Evolutionary conservation across 257 asterid species (phyloP).

Genomic region (Linaria vulgaris): DNA sequence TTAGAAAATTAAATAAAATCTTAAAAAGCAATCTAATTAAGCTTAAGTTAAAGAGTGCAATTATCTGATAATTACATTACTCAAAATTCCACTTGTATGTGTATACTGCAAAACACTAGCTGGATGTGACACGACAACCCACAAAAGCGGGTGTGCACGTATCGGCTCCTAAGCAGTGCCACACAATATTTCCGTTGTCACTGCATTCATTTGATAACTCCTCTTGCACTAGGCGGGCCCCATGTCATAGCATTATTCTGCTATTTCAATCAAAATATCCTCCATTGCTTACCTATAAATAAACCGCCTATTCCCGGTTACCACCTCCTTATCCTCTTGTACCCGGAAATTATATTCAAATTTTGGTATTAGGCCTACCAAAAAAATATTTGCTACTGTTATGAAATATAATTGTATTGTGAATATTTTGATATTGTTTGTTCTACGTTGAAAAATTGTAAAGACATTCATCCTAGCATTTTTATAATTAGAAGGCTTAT

Average conservation of each 20-base stretch:
- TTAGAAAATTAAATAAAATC: too few species aligned
- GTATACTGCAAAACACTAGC: too few species aligned
- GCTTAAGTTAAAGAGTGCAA: too few species aligned
- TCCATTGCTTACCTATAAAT: background rate
- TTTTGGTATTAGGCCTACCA: background rate
- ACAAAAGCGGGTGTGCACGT: slow-evolving; percentile 25
- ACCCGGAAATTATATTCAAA: background rate
- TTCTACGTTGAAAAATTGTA: too few species aligned
- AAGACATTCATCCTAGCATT: too few species aligned
- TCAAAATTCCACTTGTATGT: too few species aligned
- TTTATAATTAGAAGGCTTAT: too few species aligned
- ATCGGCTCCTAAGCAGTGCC: slow-evolving; percentile 22
- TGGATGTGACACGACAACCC: background rate
- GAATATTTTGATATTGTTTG: too few species aligned
- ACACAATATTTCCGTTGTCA: slow-evolving; percentile 24
- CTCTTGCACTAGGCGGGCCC: background rate
- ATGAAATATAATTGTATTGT: too few species aligned
- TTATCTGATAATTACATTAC: too few species aligned
- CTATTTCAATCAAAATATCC: background rate
- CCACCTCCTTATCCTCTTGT: slow-evolving; percentile 17
- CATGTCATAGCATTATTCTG: background rate
- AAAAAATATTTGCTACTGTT: background rate
- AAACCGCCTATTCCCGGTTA: slow-evolving; percentile 37
- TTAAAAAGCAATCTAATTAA: too few species aligned
- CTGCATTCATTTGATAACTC: slow-evolving; percentile 33